Base-by-base conservation (phyloP, 2,329 filamentous ascomycete genomes). In the Aspergillus fischeri region DNA sequence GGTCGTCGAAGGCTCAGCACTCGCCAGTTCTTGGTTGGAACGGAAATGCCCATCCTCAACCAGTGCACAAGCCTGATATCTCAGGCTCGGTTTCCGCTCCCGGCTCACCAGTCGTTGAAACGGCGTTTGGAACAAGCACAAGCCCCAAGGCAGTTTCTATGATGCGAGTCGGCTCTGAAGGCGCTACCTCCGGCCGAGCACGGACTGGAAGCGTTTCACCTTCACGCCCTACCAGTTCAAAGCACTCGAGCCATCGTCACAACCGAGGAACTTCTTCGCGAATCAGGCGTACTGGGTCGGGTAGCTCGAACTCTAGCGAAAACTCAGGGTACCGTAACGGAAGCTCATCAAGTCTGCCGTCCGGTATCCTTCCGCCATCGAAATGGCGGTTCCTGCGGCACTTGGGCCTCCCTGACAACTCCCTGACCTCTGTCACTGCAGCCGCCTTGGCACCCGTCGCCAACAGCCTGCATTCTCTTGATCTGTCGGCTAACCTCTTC, bases 301-400 rank as follows among this genome's bases (percentile, higher is more conserved):
- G 91, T 50, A 97, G 94, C 75, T 97, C 93, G 1, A 90, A 94
- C 67, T 97, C 93, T 69, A 87, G 76, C 74, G 88, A 77, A 14
- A 77, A 79, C 41, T 84, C 83, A 8, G 77, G 76, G 45, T 80
- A 80, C 58, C 74, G 73, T 35, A 77, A 80, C 61, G 86, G 87
- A 49, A 95, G 92, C 75, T 86, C 89, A 17, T 88, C 89, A 1
- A 96, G 94, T 65, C 80, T 96, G 1, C 77, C 93, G 51, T 80
- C 84, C 14, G 87, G 87, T 42, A 82, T 88, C 58, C 80, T 97
- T 17, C 91, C 92, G 45, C 78, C 90, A 0, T 90, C 88, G 1
- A 97, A 97, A 75, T 99, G 94, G 94, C 87, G 93, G 56, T 96
- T 97, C 74, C 77, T 99, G 67, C 88, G 90, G 70, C 93, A 97